A percentile compares a stretch with the other conserved stretches of the same genome.
phyloP scores from a whole-genome alignment of 371 early-diverging fungal genomes.

The Mortierella sp. region DNA sequence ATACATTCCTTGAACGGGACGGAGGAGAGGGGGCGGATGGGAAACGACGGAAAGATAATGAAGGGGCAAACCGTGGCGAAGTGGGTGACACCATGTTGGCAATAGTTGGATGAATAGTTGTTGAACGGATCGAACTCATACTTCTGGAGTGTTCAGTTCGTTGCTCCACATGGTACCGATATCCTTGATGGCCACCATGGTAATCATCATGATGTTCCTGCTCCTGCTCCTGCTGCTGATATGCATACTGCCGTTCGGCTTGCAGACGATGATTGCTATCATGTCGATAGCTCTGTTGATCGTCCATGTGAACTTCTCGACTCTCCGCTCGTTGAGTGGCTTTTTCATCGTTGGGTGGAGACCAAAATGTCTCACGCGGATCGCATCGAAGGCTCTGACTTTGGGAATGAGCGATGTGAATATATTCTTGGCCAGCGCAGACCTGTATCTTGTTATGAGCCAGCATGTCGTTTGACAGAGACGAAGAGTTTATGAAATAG shows the following conservation, averaged over 20 bases:
- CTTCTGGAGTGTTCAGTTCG: background rate
- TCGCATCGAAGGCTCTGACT: background rate
- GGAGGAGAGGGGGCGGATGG: constrained; percentile 24
- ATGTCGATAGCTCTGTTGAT: background rate
- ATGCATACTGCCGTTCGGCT: background rate
- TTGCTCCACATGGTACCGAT: constrained; percentile 1
- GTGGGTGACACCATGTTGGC: constrained; percentile 21
- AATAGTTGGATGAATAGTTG: constrained; percentile 40
- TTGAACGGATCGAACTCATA: constrained; percentile 8
- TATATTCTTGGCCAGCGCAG: constrained; percentile 1
- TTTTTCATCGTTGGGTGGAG: background rate
- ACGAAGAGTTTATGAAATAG: background rate
- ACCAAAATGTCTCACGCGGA: background rate
- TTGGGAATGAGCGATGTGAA: background rate
- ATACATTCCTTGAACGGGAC: constrained; percentile 22
- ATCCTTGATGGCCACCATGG: background rate
- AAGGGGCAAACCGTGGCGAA: background rate
- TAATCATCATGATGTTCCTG: background rate
- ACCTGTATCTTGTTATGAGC: constrained; percentile 34
- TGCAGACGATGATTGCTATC: background rate
- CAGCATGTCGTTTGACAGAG: constrained; percentile 13
- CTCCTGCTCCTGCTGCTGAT: constrained; percentile 6
- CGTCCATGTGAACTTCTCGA: background rate
- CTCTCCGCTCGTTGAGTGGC: background rate
- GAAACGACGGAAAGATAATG: constrained; percentile 15